Base-by-base conservation (phyloP, 1,284 basidiomycete species). In the Papiliotrema fonsecae region DNA sequence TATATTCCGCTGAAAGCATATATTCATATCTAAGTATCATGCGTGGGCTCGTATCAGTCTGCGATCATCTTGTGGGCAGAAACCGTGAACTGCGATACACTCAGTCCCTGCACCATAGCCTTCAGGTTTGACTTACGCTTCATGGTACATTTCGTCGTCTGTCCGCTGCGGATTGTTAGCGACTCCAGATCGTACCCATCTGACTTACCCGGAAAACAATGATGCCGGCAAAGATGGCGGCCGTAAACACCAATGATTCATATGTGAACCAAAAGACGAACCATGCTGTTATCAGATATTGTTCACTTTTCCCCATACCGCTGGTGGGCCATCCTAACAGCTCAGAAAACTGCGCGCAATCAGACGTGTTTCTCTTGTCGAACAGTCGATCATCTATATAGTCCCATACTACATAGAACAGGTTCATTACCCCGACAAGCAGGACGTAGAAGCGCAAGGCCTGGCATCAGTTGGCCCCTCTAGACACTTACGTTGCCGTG, bases 331-430 rank as follows among this genome's bases (percentile, higher is more conserved):
- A 64, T 0, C 71, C 71, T n/a, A 73, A 58, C 5, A 72, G 52
- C 30, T 69, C 64, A 6, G 61, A 64, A 47, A 70, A 70, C 43
- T 74, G 69, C 2, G 63, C 61, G 52, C 71, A 74, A 52, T 74
- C 73, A 2, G 64, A 67, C 2, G 64, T 60, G 53, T 73, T 69
- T 16, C 63, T 47, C 55, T 74, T 74, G 48, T 70, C 68, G 50
- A 72, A 74, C 36, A 75, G 50, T 1, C 61, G 42, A 39, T 73
- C 72, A 49, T 75, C 73, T 26, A 67, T 51, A 53, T 69, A 73
- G 51, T 75, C 72, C 70, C 72, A 73, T 7, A 74, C 65, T 2
- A 72, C 60, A 49, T 70, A 75, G 55, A 72, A 75, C 14, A 73
- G 64, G 55, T 72, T 59, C 61, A 72, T 64, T 19, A 69, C 55